Percentiles rank a stretch among this genome's conserved stretches.
phyloP scores from a whole-genome alignment of 108 stramenopile species.

The Cyclotella atomus region DNA sequence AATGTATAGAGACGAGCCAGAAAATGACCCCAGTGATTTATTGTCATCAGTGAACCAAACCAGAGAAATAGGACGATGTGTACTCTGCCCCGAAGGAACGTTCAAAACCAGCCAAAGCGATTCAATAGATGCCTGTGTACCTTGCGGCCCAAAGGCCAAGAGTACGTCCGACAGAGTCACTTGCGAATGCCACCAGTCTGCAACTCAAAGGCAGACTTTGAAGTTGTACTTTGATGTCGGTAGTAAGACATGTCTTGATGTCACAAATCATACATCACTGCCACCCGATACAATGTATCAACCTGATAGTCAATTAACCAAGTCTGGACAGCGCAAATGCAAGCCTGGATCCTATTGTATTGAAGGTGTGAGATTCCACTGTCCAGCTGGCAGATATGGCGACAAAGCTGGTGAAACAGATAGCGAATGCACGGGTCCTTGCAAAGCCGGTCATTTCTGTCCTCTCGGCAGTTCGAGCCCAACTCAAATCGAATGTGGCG shows the following conservation, averaged over 20 bases:
- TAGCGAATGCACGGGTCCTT: slow-evolving; percentile 22
- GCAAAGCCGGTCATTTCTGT: slow-evolving; percentile 33
- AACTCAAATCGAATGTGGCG: slow-evolving; percentile 35
- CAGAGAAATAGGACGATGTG: slow-evolving; percentile 11
- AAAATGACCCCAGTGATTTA: background rate
- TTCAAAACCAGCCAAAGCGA: slow-evolving; percentile 33
- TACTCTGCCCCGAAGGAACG: slow-evolving; percentile 29
- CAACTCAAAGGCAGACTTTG: slow-evolving; percentile 22
- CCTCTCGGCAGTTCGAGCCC: slow-evolving; percentile 34
- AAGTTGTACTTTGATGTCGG: slow-evolving; percentile 25
- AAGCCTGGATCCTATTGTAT: slow-evolving; percentile 30
- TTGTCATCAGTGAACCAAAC: slow-evolving; percentile 19
- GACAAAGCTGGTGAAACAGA: slow-evolving; percentile 20
- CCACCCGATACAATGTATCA: slow-evolving; percentile 22
- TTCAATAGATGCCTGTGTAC: slow-evolving; percentile 14
- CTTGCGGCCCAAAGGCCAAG: slow-evolving; percentile 36
- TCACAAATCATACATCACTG: background rate
- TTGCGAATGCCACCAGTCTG: slow-evolving; percentile 47
- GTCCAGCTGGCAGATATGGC: slow-evolving; percentile 34
- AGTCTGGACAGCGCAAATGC: slow-evolving; percentile 15
- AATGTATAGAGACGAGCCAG: slow-evolving; percentile 16
- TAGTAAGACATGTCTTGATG: slow-evolving; percentile 12
- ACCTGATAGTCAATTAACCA: slow-evolving; percentile 34
- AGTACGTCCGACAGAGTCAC: slow-evolving; percentile 26
- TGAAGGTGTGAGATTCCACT: slow-evolving; percentile 30